phyloP scores from a whole-genome alignment of 2,329 filamentous ascomycete genomes.

The Colletotrichum destructivum region DNA sequence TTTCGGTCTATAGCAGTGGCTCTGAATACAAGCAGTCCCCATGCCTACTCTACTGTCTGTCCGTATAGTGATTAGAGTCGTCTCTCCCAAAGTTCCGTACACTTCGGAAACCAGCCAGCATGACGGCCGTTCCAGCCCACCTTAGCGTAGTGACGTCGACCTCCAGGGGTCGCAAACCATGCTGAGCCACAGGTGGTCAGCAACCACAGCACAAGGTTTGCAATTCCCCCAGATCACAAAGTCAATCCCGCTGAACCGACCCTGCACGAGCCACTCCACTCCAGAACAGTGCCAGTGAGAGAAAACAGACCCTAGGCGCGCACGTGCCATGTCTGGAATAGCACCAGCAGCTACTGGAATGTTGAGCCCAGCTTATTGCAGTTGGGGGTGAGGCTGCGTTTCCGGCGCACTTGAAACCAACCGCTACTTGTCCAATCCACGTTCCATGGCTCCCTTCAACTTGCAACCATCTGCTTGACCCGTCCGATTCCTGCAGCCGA shows the following conservation, averaged over 20 bases:
- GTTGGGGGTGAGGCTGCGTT: conserved; percentile 33
- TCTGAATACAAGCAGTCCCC: conserved; percentile 35
- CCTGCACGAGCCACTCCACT: conserved; percentile 26
- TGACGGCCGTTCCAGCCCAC: conserved; percentile 10
- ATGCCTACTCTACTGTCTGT: background rate
- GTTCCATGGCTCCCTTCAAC: conserved; percentile 32
- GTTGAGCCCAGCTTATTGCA: conserved; percentile 41
- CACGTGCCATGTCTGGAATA: conserved; percentile 28
- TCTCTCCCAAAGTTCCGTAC: background rate
- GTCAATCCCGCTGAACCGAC: background rate
- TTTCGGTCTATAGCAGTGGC: conserved; percentile 24
- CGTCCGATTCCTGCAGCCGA: background rate
- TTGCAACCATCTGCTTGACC: conserved; percentile 18
- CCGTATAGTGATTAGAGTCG: background rate
- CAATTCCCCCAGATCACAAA: conserved; percentile 40
- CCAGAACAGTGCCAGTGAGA: conserved; percentile 19
- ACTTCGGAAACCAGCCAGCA: background rate
- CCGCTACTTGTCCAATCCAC: conserved; percentile 30
- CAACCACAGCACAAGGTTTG: conserved; percentile 17
- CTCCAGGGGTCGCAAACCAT: conserved; percentile 15
- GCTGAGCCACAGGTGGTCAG: conserved; percentile 35
- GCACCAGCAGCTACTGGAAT: conserved; percentile 36
- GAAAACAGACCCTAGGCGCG: conserved; percentile 3
- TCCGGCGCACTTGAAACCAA: conserved; percentile 41
- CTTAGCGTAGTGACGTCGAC: conserved; percentile 36